Evolutionary conservation across 352 stramenopile species (phyloP), one percentile per base, ranked within the genome.

Genomic region (Pythium graminicola): DNA sequence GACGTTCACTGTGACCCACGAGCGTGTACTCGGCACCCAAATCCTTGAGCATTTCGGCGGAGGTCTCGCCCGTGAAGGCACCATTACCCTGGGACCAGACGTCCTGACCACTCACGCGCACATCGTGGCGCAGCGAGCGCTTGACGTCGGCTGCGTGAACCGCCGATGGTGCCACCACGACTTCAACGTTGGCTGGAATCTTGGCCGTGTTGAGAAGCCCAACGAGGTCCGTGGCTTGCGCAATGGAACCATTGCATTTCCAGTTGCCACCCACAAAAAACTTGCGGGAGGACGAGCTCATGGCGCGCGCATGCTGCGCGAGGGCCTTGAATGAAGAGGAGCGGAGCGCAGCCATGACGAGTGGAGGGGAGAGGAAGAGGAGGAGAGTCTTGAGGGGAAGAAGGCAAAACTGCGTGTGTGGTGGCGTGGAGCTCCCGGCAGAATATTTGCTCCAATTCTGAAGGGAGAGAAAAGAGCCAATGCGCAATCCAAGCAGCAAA

Each of bases 251-350:
- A 55, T 92, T 92, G 82, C 96, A 99, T 72, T 99, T 99, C 97
- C 97, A 99, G 88, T 99, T 99, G 68, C 97, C 97, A 39, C 97
- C 97, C 35, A 99, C 93, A 67, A 99, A 98, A 69, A 99, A 98
- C 82, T 99, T 98, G 65, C 83, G 77, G 40, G 81, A 69, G 55
- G 50, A 67, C 28, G 73, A 75, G 63, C 76, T 85, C 72, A 91
- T 85, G 54, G 64, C 51, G 56, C 77, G 77, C 50, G 67, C 61
- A 47, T 85, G 68, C 44, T 73, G 62, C 53, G 72, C 66, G 31
- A 73, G 48, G 27, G 58, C 51, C 59, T 60, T 57, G 54, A 75
- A 40, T 46, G 59, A 42, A 50, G 46, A 36, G 14, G 72, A 65
- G 50, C 67, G 67, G 69, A 77, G 64, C 26, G 70, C 63, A 31